Percentiles rank a stretch among this genome's conserved stretches.
phyloP scores from a whole-genome alignment of 164 flowering plant genomes.

The Dillenia suffruticosa region DNA sequence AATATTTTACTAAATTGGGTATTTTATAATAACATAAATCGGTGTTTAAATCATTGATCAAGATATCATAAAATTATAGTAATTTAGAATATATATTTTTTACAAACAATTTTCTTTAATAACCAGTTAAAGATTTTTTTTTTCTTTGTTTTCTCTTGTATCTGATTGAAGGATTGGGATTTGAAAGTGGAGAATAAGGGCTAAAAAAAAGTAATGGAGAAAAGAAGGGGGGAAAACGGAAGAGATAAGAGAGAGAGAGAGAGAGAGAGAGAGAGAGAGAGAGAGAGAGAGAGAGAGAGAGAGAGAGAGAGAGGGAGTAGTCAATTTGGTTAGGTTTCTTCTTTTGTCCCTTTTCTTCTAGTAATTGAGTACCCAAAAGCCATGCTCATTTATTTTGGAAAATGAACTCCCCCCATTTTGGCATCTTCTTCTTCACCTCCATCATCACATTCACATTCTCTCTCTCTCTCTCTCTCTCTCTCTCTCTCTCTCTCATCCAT shows the following conservation, averaged over 20 bases:
- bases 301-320: slow-evolving; percentile 4
- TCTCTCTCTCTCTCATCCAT: too few relatives aligned
- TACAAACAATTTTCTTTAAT: too few relatives aligned
- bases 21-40: too few relatives aligned
- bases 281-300: too few relatives aligned
- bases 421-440: slow-evolving; percentile 24
- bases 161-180: too few relatives aligned
- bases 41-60: too few relatives aligned
- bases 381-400: slow-evolving; percentile 36
- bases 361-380: slow-evolving; percentile 33
- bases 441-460: slow-evolving; percentile 5
- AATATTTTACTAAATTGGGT: too few relatives aligned
- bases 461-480: neutral
- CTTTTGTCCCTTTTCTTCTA: slow-evolving; percentile 29
- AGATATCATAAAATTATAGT: too few relatives aligned
- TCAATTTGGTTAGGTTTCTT: slow-evolving; percentile 31
- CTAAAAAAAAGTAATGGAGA: neutral
- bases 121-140: neutral
- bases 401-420: slow-evolving; percentile 30
- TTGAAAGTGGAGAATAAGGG: neutral
- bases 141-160: too few relatives aligned
- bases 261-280: slow-evolving; percentile 1
- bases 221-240: neutral
- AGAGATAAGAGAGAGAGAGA: neutral
- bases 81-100: too few relatives aligned